phyloP scores from a whole-genome alignment of 768 basidiomycete genomes.

The Hypholoma fasciculare region DNA sequence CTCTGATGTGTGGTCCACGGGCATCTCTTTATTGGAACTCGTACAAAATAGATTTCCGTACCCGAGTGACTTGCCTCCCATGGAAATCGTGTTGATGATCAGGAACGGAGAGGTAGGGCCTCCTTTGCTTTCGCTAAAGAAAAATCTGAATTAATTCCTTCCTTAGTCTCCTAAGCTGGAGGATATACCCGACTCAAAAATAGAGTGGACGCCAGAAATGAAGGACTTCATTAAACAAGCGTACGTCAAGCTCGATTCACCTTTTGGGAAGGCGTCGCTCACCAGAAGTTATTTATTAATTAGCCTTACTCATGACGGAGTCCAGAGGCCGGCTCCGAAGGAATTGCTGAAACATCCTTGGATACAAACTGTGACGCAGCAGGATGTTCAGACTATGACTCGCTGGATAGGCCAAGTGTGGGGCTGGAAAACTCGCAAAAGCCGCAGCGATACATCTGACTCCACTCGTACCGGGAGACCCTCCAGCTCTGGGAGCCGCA shows the following conservation, averaged over 20 bases:
- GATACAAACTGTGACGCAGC: slow-evolving; percentile 17
- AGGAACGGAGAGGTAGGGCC: slow-evolving; percentile 66
- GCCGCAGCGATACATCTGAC: background rate
- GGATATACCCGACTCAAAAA: slow-evolving; percentile 55
- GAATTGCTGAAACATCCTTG: slow-evolving; percentile 56
- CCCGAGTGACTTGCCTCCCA: slow-evolving; percentile 82
- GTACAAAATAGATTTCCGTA: slow-evolving; percentile 95
- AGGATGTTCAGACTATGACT: slow-evolving; percentile 20
- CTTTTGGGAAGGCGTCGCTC: background rate
- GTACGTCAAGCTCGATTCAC: slow-evolving; percentile 44
- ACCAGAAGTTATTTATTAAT: background rate
- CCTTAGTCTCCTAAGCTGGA: slow-evolving; percentile 74
- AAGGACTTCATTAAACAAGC: slow-evolving; percentile 87
- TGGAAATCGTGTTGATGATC: slow-evolving; percentile 90
- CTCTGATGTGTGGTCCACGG: slow-evolving; percentile 97
- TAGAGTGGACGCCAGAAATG: slow-evolving; percentile 83
- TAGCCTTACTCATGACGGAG: slow-evolving; percentile 38
- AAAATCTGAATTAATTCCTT: background rate
- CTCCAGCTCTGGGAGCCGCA: background rate
- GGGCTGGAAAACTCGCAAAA: slow-evolving; percentile 16
- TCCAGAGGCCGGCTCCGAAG: slow-evolving; percentile 71
- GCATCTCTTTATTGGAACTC: slow-evolving; percentile 90
- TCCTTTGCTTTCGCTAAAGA: background rate
- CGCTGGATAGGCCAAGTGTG: slow-evolving; percentile 25
- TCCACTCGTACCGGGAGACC: background rate